These are phyloP conservation scores for Dianthus caryophyllus DNA, from an alignment of 148 eudicot species.

Conservation along the genomic window DNA sequence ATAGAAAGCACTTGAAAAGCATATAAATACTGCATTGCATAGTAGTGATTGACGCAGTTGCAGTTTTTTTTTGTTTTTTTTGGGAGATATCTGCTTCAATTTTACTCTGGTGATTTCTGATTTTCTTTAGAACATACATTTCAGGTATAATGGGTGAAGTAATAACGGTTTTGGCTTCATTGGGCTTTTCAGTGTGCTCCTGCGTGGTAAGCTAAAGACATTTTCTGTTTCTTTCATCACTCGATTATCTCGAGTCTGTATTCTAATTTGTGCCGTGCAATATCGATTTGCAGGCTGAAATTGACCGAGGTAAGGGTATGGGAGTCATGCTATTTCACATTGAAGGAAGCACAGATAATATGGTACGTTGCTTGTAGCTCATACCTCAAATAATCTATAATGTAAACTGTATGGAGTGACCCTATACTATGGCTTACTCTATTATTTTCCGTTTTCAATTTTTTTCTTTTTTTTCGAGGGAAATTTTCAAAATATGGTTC, in stretches of 20 bases:
- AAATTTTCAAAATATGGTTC: no score
- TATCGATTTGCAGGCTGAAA: slow-evolving; percentile 58
- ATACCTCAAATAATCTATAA: not conserved
- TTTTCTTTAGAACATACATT: not conserved
- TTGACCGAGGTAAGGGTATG: slow-evolving; percentile 61
- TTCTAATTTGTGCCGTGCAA: slow-evolving; percentile 1
- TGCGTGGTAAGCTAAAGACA: slow-evolving; percentile 67
- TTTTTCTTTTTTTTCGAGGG: no score
- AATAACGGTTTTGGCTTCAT: slow-evolving; percentile 54
- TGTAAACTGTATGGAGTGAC: no score
- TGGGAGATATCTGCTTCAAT: not conserved
- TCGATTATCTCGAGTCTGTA: not conserved
- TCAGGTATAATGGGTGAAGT: slow-evolving; percentile 85
- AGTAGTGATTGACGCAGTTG: no score
- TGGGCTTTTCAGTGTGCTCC: slow-evolving; percentile 66
- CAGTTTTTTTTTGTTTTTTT: no score
- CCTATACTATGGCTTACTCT: no score
- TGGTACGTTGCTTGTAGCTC: slow-evolving; percentile 39
- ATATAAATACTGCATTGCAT: no score
- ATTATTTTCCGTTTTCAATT: no score
- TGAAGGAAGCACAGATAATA: slow-evolving; percentile 66
- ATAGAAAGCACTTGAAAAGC: not conserved
- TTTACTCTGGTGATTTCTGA: slow-evolving; percentile 5
- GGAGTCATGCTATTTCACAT: slow-evolving; percentile 81
- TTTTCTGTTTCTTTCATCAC: not conserved